phyloP scores from a whole-genome alignment of 2,329 filamentous ascomycete species.

The Ramichloridium luteum region DNA sequence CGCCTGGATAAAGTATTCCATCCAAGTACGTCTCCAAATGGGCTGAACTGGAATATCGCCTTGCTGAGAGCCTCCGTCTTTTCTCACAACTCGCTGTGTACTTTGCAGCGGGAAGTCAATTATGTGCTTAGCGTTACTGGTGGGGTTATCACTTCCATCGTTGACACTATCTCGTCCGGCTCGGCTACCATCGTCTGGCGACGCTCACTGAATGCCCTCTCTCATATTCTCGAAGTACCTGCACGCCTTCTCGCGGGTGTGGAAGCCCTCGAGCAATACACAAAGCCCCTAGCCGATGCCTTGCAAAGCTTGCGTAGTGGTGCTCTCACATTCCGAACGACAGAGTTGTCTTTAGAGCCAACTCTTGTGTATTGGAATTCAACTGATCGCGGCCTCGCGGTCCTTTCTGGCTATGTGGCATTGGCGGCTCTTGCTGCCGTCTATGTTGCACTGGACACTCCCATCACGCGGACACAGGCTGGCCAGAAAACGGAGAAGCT shows the following conservation, averaged over 20 bases:
- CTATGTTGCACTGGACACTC: slow-evolving; percentile 63
- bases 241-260: slow-evolving; percentile 7
- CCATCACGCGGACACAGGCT: slow-evolving; percentile 53
- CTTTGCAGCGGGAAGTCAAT: slow-evolving; percentile 15
- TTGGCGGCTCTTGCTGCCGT: slow-evolving; percentile 62
- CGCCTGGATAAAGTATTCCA: slow-evolving; percentile 15
- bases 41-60: slow-evolving; percentile 16
- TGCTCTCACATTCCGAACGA: slow-evolving; percentile 12
- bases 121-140: slow-evolving; percentile 15
- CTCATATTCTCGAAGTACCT: slow-evolving; percentile 9
- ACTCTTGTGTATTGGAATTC: slow-evolving; percentile 33
- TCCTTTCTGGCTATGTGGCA: slow-evolving; percentile 68
- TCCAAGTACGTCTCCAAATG: slow-evolving; percentile 5
- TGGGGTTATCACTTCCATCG: slow-evolving; percentile 13
- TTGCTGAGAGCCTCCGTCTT: slow-evolving; percentile 17
- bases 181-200: slow-evolving; percentile 11
- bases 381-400: slow-evolving; percentile 54
- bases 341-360: slow-evolving; percentile 24
- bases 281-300: slow-evolving; percentile 11
- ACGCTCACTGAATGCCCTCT: slow-evolving; percentile 4
- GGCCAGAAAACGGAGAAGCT: slow-evolving; percentile 55
- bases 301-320: slow-evolving; percentile 13
- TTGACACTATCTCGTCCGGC: slow-evolving; percentile 18
- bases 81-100: slow-evolving; percentile 19
- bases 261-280: slow-evolving; percentile 9